phyloP scores from a whole-genome alignment of 2,329 filamentous ascomycete genomes.

The Alternaria gaisen region DNA sequence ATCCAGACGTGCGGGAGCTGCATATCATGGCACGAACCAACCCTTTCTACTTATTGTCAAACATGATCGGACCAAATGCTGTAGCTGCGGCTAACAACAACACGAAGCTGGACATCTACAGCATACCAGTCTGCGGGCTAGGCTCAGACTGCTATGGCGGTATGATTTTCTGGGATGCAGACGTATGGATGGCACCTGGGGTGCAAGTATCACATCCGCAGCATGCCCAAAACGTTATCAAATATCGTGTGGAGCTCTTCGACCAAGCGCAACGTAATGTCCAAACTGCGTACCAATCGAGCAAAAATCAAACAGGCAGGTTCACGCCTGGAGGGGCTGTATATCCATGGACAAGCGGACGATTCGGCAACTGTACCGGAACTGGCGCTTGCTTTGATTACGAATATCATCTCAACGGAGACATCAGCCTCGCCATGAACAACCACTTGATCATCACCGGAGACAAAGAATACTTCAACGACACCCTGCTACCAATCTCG shows the following conservation, averaged over 20 bases:
- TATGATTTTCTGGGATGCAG: conserved; percentile 71
- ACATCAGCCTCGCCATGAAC: conserved; percentile 70
- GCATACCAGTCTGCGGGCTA: conserved; percentile 73
- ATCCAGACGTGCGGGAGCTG: conserved; percentile 65
- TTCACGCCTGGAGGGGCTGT: conserved; percentile 68
- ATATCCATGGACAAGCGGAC: conserved; percentile 73
- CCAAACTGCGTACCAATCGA: conserved; percentile 63
- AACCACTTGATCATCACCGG: conserved; percentile 70
- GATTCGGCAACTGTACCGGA: conserved; percentile 73
- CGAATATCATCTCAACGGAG: conserved; percentile 75
- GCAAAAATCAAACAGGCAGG: conserved; percentile 65
- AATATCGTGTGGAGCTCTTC: conserved; percentile 68
- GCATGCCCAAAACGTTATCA: conserved; percentile 69
- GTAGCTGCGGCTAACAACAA: conserved; percentile 59
- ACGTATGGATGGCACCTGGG: conserved; percentile 74
- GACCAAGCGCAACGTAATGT: conserved; percentile 69
- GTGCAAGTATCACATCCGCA: conserved; percentile 70
- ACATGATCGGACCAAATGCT: conserved; percentile 64
- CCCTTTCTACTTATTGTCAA: conserved; percentile 65
- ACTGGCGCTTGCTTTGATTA: conserved; percentile 73
- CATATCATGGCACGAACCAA: conserved; percentile 65
- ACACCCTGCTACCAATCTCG: conserved; percentile 68
- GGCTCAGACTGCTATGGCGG: conserved; percentile 74
- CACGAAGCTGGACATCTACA: conserved; percentile 66
- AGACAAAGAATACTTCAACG: conserved; percentile 64